Evolutionary conservation across 1,139 yeast genomes (phyloP).

Genomic region (Blastobotrys ciferrii): DNA sequence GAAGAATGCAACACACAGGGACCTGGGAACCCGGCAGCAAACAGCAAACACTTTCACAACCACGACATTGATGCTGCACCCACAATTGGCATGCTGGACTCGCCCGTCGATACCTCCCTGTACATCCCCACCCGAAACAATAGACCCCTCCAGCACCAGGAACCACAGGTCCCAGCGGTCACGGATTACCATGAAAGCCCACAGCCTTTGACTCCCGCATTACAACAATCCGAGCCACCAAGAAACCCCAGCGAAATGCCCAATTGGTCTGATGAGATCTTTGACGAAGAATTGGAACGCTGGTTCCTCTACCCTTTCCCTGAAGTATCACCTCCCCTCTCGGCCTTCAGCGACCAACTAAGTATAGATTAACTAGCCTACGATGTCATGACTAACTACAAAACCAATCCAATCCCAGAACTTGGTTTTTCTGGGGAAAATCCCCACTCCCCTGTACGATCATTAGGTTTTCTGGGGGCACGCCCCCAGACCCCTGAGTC

Average conservation of each 20-base stretch:
- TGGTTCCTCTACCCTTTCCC: constrained; percentile 14
- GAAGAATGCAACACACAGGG: background rate
- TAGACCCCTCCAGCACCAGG: background rate
- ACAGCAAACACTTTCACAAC: background rate
- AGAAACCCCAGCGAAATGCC: background rate
- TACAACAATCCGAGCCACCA: background rate
- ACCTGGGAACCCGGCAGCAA: background rate
- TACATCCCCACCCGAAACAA: background rate
- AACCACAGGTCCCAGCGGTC: background rate
- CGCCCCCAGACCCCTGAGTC: background rate
- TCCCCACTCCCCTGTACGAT: no score
- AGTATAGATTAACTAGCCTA: no score
- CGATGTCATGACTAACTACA: no score
- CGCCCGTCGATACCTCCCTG: background rate
- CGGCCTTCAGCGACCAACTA: background rate
- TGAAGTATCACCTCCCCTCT: constrained; percentile 9
- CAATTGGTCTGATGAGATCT: constrained; percentile 7
- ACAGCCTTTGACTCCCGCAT: background rate
- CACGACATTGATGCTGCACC: constrained; percentile 9
- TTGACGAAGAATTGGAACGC: constrained; percentile 11
- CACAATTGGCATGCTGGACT: constrained; percentile 1
- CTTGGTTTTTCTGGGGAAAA: no score
- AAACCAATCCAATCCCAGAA: no score
- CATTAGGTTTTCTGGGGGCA: no score
- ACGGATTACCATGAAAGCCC: background rate